phyloP scores from a whole-genome alignment of 1,139 yeast genomes.

The Arxiozyma bovina region DNA sequence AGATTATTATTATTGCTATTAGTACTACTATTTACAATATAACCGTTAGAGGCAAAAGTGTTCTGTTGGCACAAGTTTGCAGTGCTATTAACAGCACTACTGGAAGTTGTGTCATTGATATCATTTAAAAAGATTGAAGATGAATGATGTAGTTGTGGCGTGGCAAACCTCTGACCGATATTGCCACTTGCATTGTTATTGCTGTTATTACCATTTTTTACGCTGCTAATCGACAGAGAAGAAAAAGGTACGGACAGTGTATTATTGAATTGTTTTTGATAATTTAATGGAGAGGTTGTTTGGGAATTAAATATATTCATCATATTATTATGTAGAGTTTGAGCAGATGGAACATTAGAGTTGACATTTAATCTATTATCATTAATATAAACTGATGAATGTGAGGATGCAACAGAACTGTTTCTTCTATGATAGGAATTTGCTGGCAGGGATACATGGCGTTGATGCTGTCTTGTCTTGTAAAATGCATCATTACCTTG shows the following conservation, averaged over 20 bases:
- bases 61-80: conserved; percentile 1
- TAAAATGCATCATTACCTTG: conserved; percentile 4
- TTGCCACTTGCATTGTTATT: background rate
- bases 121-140: conserved; percentile 6
- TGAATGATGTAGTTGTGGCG: conserved; percentile 3
- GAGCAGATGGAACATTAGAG: background rate
- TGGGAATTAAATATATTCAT: conserved; percentile 8
- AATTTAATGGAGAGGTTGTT: conserved; percentile 10
- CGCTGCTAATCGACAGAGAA: conserved; percentile 3
- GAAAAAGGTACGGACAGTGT: conserved; percentile 8
- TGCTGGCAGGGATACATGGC: conserved; percentile 28
- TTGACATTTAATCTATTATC: background rate
- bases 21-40: conserved; percentile 5
- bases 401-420: conserved; percentile 28
- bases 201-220: background rate
- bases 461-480: conserved; percentile 23
- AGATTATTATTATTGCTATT: conserved; percentile 15
- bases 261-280: conserved; percentile 10
- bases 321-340: conserved; percentile 5
- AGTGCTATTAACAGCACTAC: conserved; percentile 14
- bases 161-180: background rate
- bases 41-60: background rate
- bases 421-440: conserved; percentile 24
- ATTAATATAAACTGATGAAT: conserved; percentile 7
- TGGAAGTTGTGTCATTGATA: conserved; percentile 8